Conservation (phyloP, 305 asterid genomes). For the Nicotiana rustica region DNA sequence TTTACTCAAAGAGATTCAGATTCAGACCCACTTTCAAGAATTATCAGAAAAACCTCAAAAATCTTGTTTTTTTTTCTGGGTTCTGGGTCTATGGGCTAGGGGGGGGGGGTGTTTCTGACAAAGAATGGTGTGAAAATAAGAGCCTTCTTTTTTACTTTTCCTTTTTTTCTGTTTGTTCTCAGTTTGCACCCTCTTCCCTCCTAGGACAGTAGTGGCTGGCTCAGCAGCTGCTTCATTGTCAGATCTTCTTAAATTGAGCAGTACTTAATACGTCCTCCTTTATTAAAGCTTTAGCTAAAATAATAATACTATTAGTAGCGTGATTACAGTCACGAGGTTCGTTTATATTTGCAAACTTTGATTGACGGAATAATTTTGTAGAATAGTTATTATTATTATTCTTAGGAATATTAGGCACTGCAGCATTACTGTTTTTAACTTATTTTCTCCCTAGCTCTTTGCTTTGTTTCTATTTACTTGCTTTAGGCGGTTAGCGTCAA, state of each 20-base stretch:
- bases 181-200: constrained; percentile 22
- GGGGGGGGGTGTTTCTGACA: background rate
- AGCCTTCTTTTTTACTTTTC: background rate
- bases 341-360: background rate
- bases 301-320: background rate
- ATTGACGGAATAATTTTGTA: constrained; percentile 11
- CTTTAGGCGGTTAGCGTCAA: too few species aligned
- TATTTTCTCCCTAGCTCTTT: background rate
- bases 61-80: background rate
- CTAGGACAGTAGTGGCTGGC: constrained; percentile 2
- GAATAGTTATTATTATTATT: constrained; percentile 18
- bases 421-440: background rate
- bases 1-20: constrained; percentile 15
- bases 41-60: background rate
- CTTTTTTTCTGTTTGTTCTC: background rate
- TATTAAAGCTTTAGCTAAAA: too few species aligned
- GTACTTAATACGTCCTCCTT: background rate
- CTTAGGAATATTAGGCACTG: constrained; percentile 16
- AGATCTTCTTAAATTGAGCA: constrained; percentile 30
- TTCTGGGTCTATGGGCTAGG: background rate
- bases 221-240: constrained; percentile 26
- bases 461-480: too few species aligned
- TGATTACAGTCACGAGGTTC: constrained; percentile 29
- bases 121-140: background rate
- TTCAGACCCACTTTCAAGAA: constrained; percentile 38